These are phyloP conservation scores for Flaveria linearis DNA, from an alignment of 129 eudicot species.

Conservation along the genomic window DNA sequence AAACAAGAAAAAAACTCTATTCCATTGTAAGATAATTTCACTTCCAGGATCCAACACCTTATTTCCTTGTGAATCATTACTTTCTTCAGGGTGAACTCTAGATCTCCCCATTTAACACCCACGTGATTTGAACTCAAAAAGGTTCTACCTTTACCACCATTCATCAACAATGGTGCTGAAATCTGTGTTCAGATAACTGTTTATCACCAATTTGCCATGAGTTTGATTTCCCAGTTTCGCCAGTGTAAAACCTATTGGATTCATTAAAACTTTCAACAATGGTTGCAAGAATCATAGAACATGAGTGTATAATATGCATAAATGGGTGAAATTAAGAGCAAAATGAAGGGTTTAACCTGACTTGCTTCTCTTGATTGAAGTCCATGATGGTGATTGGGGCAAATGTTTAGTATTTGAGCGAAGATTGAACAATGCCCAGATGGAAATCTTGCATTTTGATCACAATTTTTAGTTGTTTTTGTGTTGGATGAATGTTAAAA, in stretches of 20 bases:
- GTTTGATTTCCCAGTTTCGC: slow-evolving; percentile 48
- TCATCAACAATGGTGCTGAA: slow-evolving; percentile 47
- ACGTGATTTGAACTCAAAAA: slow-evolving; percentile 22
- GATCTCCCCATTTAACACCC: slow-evolving; percentile 48
- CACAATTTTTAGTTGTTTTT: slow-evolving; percentile 12
- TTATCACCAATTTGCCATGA: slow-evolving; percentile 53
- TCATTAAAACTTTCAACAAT: neutral
- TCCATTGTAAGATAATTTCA: slow-evolving; percentile 74
- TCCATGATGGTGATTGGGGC: slow-evolving; percentile 47
- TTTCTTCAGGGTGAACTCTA: slow-evolving; percentile 56
- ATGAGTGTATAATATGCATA: slow-evolving; percentile 12
- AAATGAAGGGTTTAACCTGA: slow-evolving; percentile 46
- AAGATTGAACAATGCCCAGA: slow-evolving; percentile 25
- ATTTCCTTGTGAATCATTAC: slow-evolving; percentile 38
- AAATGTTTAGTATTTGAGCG: slow-evolving; percentile 11
- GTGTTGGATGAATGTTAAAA: neutral
- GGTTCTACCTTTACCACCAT: slow-evolving; percentile 35
- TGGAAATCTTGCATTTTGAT: slow-evolving; percentile 30
- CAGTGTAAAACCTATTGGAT: slow-evolving; percentile 57
- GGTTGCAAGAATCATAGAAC: neutral
- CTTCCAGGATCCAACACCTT: slow-evolving; percentile 78
- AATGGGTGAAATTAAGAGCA: neutral
- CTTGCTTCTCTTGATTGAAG: slow-evolving; percentile 57
- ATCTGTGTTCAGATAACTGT: slow-evolving; percentile 44
- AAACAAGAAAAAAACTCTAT: slow-evolving; percentile 68